Conservation (phyloP, 805 yeast species). For the Lipomyces lipofer region DNA sequence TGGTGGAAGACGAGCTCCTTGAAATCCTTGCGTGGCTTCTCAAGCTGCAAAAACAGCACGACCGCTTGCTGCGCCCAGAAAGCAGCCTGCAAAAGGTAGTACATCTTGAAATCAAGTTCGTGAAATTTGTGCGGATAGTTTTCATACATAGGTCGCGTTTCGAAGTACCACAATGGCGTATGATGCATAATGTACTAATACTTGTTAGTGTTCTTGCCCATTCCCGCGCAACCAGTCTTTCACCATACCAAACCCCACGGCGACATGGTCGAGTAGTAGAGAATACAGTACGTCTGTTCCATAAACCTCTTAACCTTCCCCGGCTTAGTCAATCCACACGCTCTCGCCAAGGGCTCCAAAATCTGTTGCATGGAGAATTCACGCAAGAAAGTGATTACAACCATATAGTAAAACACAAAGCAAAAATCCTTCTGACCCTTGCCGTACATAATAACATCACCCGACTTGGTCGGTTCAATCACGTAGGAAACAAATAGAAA, state of each 20-base stretch:
- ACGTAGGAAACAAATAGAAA: constrained; percentile 29
- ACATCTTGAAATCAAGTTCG: constrained; percentile 68
- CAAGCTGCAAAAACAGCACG: constrained; percentile 77
- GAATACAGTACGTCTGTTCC: constrained; percentile 86
- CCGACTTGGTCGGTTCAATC: constrained; percentile 40
- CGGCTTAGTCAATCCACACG: constrained; percentile 52
- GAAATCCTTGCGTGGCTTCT: constrained; percentile 93
- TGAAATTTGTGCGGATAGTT: constrained; percentile 82
- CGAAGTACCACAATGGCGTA: constrained; percentile 85
- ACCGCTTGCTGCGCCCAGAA: constrained; percentile 97
- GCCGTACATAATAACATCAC: constrained; percentile 53
- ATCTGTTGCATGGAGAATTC: constrained; percentile 87
- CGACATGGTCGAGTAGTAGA: constrained; percentile 78
- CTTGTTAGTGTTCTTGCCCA: not conserved
- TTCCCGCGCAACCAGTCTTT: not conserved
- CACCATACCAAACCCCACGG: constrained; percentile 67
- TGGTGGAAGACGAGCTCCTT: constrained; percentile 91
- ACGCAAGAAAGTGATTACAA: constrained; percentile 85
- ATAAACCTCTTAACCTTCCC: constrained; percentile 74
- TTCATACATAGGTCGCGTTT: constrained; percentile 76
- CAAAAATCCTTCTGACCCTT: constrained; percentile 83
- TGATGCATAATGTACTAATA: constrained; percentile 71
- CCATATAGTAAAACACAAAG: constrained; percentile 76
- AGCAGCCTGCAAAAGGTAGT: constrained; percentile 89
- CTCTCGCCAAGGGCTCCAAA: constrained; percentile 67